These are phyloP conservation scores for Tillandsia leiboldiana DNA, from an alignment of 176 grass and related monocot species.

Conservation along the genomic window DNA sequence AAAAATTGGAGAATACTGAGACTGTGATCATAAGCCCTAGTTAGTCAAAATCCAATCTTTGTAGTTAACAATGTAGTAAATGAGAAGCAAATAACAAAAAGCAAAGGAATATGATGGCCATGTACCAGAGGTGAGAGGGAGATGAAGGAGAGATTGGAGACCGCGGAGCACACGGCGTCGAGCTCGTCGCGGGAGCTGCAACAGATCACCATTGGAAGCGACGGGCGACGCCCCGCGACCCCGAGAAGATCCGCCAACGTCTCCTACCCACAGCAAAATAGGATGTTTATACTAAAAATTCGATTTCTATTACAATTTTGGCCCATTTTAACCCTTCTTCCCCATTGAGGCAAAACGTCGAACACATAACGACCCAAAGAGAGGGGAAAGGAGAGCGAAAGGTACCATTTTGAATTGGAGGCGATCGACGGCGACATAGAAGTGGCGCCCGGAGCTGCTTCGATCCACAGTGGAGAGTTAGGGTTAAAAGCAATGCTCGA, in stretches of 20 bases:
- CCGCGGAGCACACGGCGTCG: constrained; percentile 53
- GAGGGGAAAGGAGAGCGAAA: background rate
- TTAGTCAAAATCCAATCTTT: background rate
- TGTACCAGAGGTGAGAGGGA: constrained; percentile 57
- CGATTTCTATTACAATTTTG: background rate
- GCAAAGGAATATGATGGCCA: background rate
- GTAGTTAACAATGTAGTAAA: background rate
- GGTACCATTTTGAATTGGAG: constrained; percentile 69
- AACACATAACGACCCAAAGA: background rate
- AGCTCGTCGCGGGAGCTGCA: constrained; percentile 82
- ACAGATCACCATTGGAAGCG: constrained; percentile 52
- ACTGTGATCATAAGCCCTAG: too few species aligned
- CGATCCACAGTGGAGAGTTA: background rate
- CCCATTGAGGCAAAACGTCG: background rate
- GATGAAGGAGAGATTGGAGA: constrained; percentile 62
- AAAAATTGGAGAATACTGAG: background rate
- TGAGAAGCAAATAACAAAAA: constrained; percentile 1
- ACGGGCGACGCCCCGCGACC: constrained; percentile 40
- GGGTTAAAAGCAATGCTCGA: background rate
- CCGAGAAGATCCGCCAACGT: constrained; percentile 77
- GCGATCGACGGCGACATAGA: constrained; percentile 71
- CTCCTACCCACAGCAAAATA: constrained; percentile 29
- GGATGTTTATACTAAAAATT: too few species aligned
- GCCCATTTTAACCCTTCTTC: background rate
- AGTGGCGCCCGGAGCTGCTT: constrained; percentile 48